Evolutionary conservation across 2,329 filamentous ascomycete species (phyloP).

Genomic region (Colletotrichum sp.): DNA sequence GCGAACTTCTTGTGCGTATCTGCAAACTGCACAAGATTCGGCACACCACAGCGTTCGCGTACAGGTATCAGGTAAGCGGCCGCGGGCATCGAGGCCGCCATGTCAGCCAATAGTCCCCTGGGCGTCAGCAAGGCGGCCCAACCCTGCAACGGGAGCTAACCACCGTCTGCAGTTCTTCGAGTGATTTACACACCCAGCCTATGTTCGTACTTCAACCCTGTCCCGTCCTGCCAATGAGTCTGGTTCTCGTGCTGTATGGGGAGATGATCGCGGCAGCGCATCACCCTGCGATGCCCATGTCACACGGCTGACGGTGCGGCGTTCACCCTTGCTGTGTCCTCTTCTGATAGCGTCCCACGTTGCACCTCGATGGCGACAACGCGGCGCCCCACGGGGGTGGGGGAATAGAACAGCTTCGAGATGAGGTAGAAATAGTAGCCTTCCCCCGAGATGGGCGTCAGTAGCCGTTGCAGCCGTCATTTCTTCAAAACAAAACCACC

Average conservation of each 20-base stretch:
- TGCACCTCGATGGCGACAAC: conserved; percentile 1
- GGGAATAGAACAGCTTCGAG: neutral
- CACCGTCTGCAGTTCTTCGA: conserved; percentile 1
- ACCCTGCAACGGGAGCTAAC: conserved; percentile 5
- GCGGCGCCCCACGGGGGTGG: neutral
- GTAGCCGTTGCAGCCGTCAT: neutral
- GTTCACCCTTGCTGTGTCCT: neutral
- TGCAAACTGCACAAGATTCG: neutral
- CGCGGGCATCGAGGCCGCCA: neutral
- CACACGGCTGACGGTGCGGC: neutral
- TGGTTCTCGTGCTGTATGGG: neutral
- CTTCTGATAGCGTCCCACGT: conserved; percentile 6
- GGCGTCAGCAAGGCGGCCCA: conserved; percentile 15
- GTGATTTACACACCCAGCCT: neutral
- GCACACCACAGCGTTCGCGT: neutral
- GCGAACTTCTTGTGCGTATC: neutral
- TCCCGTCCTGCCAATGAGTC: neutral
- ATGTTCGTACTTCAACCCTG: neutral
- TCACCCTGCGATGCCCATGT: neutral
- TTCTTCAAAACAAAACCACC: neutral
- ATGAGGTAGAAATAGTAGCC: neutral
- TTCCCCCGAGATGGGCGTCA: neutral
- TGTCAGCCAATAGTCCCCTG: neutral
- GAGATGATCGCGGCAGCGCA: neutral
- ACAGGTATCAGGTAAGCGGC: neutral